Base-by-base conservation (phyloP, 257 asterid genomes). In the Echites panduratus region DNA sequence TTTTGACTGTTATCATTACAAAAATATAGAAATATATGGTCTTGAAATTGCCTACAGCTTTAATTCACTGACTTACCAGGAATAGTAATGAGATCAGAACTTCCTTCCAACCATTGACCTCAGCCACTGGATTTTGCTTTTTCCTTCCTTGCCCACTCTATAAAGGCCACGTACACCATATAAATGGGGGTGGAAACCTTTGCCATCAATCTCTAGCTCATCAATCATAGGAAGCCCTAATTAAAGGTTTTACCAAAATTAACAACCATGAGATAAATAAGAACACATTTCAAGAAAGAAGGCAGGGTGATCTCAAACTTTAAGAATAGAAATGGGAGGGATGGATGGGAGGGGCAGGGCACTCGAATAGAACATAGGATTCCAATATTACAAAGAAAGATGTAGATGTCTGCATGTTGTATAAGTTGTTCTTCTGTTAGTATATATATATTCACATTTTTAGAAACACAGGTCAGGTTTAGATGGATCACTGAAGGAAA, bases 91-190 rank as follows among this genome's bases (percentile, higher is more conserved):
- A 95, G 99, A 75, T 95, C 99, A 71, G 99, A 98, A 79, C 99
- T 90, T n/a, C n/a, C n/a, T n/a, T 87, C 98, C 99, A 73, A 90
- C 90, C 98, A 92, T 92, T 58, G 99, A 91, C 77, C 98, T 86
- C 47, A 95, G 99, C 99, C 99, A 95, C 84, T 95, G 99, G 77
- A 92, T 89, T 79, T 83, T 85, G 83, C 99, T 95, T 85, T 95
- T 92, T 17, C 99, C 99, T 82, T 95, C 99, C 74, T 83, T 95
- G 54, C 99, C 99, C 5, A 98, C 99, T 57, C 90, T 90, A 73
- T 95, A 95, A 76, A 78, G 71, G 35, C 99, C 99, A 71, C 91
- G 88, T 22, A 95, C 93, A 56, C 97, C 90, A 66, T 92, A 95
- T 79, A 95, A 85, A 76, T 90, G 92, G 66, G 98, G 92, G 87